Conservation (phyloP, 441 rosid genomes). For the Raphanus hybrid region DNA sequence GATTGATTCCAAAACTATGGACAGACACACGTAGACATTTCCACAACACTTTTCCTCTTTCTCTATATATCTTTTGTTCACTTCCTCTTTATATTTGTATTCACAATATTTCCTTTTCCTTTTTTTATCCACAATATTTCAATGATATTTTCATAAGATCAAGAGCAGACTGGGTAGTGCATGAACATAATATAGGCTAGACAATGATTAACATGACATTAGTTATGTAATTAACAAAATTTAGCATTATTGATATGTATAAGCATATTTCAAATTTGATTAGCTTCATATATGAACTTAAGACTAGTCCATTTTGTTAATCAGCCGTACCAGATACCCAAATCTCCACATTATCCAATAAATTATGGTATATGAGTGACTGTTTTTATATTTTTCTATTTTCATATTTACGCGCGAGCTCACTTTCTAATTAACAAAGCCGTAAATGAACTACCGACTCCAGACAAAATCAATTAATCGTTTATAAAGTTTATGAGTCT, state of each 20-base stretch:
- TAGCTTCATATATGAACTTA: no score
- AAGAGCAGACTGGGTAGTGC: not conserved
- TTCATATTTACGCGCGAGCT: no score
- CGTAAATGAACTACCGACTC: no score
- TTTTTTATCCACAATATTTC: not conserved
- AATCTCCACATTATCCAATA: not conserved
- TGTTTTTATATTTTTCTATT: not conserved
- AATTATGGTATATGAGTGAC: not conserved
- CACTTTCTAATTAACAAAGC: no score
- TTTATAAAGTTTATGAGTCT: no score
- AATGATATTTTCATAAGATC: not conserved
- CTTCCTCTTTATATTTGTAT: conserved; percentile 8
- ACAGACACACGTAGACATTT: conserved; percentile 31
- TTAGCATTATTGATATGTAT: no score
- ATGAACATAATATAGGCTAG: not conserved
- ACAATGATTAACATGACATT: not conserved
- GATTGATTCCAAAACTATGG: conserved; percentile 39
- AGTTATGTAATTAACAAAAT: not conserved
- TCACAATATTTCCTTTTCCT: no score
- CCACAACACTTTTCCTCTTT: not conserved
- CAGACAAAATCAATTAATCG: no score
- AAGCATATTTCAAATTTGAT: no score
- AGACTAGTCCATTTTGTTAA: not conserved
- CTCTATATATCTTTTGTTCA: conserved; percentile 11
- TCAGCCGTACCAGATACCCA: conserved; percentile 24